Evolutionary conservation across 2,329 filamentous ascomycete species (phyloP), one percentile per base, ranked within the genome.

Genomic region (Stagonosporopsis rhizophila): DNA sequence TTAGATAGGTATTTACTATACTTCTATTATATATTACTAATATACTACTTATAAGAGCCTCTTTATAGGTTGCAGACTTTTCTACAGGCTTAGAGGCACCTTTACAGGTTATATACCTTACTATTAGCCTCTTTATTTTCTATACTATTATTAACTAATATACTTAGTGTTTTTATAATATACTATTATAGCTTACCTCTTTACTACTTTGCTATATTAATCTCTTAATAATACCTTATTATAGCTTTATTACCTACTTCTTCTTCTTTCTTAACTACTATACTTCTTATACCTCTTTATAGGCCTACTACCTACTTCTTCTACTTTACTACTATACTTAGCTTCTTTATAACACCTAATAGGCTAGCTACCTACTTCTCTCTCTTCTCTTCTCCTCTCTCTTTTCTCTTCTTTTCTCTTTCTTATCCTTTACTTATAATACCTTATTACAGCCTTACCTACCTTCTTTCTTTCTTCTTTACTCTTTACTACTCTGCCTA

Each of bases 111-210:
- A 15, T 42, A 25, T 25, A 15, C 39, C 20, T 39, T 48, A 38
- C 34, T 48, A 23, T 48, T 35, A 48, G 9, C 25, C 45, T 48
- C 34, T 39, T 48, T 20, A 22, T 48, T 39, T n/a, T n/a, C n/a
- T n/a, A n/a, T n/a, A n/a, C n/a, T n/a, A n/a, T n/a, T n/a, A n/a
- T n/a, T n/a, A n/a, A 23, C 45, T 48, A 23, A 32, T 48, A 11
- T 39, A 12, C 32, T 25, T 39, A 39, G 30, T 14, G 17, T 34
- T 27, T n/a, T 32, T 46, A 37, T 23, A 34, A 34, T 34, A 34
- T 22, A 34, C 20, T 32, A 28, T 35, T 46, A 34, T 35, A 34
- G 28, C 30, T 34, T 46, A 34, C 27, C 22, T 23, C 32, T 46
- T 6, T 20, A 34, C 30, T 46, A 32, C 14, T 35, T 23, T 46